Conservation (phyloP, 1,284 basidiomycete species). For the Pterulicium gracile region DNA sequence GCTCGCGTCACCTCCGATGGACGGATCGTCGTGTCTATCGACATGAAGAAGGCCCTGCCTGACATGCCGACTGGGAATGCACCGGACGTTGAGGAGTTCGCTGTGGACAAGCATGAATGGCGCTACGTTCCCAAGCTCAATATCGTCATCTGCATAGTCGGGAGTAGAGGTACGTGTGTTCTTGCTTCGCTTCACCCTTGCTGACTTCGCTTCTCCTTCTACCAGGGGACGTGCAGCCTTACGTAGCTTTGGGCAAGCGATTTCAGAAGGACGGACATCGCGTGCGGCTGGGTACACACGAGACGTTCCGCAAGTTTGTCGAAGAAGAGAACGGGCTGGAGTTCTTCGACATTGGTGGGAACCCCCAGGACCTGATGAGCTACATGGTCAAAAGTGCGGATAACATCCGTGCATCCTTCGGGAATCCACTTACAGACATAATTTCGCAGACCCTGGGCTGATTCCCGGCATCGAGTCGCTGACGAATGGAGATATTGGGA, state of each 20-base stretch:
- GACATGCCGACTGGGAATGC: conserved; percentile 39
- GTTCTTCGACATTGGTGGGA: conserved; percentile 47
- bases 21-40: conserved; percentile 28
- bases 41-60: conserved; percentile 36
- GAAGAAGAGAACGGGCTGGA: conserved; percentile 32
- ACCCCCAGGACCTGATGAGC: conserved; percentile 50
- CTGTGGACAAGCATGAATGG: conserved; percentile 28
- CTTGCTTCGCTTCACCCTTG: neutral
- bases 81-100: conserved; percentile 36
- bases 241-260: conserved; percentile 48
- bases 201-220: conserved; percentile 1
- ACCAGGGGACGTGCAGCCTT: conserved; percentile 62
- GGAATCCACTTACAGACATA: too few species aligned
- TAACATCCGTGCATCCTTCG: too few species aligned
- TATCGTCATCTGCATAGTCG: conserved; percentile 57
- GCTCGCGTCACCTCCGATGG: conserved; percentile 28
- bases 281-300: conserved; percentile 58
- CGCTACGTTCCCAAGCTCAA: conserved; percentile 33
- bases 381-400: conserved; percentile 45
- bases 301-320: conserved; percentile 50
- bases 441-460: conserved; percentile 34
- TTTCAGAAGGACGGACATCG: conserved; percentile 46
- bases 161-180: conserved; percentile 37
- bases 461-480: conserved; percentile 39
- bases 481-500: conserved; percentile 36